Evolutionary conservation across 768 basidiomycete species (phyloP), one percentile per base, ranked within the genome.

Genomic region (Termitomyces heimii): DNA sequence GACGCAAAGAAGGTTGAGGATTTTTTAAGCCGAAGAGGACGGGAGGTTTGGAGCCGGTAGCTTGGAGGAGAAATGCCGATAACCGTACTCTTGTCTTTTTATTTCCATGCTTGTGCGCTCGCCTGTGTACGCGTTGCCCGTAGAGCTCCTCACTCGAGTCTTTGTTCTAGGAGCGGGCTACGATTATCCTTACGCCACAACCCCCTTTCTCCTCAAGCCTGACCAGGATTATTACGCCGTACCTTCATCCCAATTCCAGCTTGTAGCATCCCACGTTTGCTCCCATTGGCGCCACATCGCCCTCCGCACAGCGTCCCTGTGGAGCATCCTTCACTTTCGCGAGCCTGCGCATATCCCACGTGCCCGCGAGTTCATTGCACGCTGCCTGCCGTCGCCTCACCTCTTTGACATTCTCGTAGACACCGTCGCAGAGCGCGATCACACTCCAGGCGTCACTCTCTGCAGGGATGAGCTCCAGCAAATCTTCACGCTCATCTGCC

Each of bases 211-310:
- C 31, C 72, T 82, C 65, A 77, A 77, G 51, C 78, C 80, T 16
- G 75, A 74, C 53, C 70, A 77, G 57, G 71, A 75, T 47, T 74
- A 70, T 62, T 71, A 73, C 52, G 69, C 72, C 20, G 62, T 70
- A n/a, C 73, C 73, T 4, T 72, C 74, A 0, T 75, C 76, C 18
- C 73, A 75, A 53, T 82, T 83, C 63, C 82, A 83, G 65, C 70
- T 84, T 55, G 55, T 76, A 39, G 79, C 80, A 26, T 85, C 83
- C 14, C 84, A 84, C 65, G 79, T 86, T 37, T 85, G 79, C 62
- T 73, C 63, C 6, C 73, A 76, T 52, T 87, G 85, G 83, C 76
- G 85, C 26, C 66, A 74, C 12, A 72, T 86, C 50, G 81, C 84
- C 0, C 66, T 85, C 34, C 69, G 69, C 39, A 82, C 77, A 1